phyloP scores from a whole-genome alignment of 768 basidiomycete species.

The Suillus weaverae region DNA sequence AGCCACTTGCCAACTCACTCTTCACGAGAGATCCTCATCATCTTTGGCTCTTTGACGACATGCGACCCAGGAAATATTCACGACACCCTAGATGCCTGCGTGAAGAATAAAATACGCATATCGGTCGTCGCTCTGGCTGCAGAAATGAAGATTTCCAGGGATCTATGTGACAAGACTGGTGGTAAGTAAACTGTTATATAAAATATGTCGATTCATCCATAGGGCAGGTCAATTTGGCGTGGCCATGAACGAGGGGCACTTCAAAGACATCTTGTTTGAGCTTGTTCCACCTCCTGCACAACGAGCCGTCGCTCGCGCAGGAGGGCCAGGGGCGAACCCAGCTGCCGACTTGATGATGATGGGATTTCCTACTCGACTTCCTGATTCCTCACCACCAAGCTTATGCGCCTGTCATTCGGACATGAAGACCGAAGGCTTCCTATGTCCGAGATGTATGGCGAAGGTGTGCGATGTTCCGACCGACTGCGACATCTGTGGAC shows the following conservation, averaged over 20 bases:
- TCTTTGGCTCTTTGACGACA: constrained; percentile 94
- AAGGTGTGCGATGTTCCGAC: constrained; percentile 98
- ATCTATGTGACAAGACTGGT: constrained; percentile 88
- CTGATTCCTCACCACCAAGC: constrained; percentile 77
- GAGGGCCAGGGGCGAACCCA: constrained; percentile 52
- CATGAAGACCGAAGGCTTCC: constrained; percentile 88
- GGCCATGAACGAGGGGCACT: constrained; percentile 97
- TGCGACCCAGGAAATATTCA: constrained; percentile 98
- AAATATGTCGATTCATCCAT: constrained; percentile 1
- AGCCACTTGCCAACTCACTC: constrained; percentile 98
- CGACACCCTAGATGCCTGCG: constrained; percentile 84
- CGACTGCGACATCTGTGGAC: constrained; percentile 93
- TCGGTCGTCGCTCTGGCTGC: constrained; percentile 94
- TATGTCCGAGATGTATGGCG: constrained; percentile 90
- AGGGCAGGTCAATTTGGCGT: constrained; percentile 83
- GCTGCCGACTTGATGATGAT: constrained; percentile 97
- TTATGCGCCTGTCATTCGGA: constrained; percentile 94
- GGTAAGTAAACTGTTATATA: constrained; percentile 46
- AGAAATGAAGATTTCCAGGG: constrained; percentile 97
- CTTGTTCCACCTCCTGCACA: constrained; percentile 93
- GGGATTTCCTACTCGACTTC: constrained; percentile 94
- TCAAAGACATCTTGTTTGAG: constrained; percentile 94
- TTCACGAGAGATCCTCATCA: constrained; percentile 90
- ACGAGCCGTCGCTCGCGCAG: constrained; percentile 48
- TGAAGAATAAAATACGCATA: constrained; percentile 83